phyloP scores from a whole-genome alignment of 2,329 filamentous ascomycete species.

The Nigrospora oryzae region DNA sequence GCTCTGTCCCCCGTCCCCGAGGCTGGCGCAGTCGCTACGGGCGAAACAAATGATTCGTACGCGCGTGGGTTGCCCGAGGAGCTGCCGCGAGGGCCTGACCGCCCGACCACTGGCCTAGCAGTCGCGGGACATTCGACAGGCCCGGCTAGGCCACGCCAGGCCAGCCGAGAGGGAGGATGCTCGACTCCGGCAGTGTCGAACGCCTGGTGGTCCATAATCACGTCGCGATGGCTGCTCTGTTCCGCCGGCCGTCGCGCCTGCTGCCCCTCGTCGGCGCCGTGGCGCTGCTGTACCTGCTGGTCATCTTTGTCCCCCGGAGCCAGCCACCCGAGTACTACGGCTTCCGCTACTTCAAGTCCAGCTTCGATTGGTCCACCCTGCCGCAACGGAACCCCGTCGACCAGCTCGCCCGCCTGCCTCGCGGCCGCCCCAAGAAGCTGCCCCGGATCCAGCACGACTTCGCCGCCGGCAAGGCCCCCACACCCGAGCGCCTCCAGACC shows the following conservation, averaged over 20 bases:
- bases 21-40: too few relatives aligned
- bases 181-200: constrained; percentile 4
- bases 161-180: neutral
- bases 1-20: too few relatives aligned
- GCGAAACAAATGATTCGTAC: too few relatives aligned
- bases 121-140: too few relatives aligned
- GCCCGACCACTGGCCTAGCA: too few relatives aligned
- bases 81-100: too few relatives aligned
- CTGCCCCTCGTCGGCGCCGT: constrained; percentile 1
- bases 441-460: constrained; percentile 25
- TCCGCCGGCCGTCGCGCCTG: constrained; percentile 4
- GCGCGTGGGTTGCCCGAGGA: too few relatives aligned
- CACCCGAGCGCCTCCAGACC: neutral
- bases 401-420: constrained; percentile 1
- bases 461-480: neutral
- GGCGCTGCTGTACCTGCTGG: constrained; percentile 5
- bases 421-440: neutral
- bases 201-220: constrained; percentile 3
- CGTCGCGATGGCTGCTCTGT: constrained; percentile 3
- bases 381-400: constrained; percentile 4
- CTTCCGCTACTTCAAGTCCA: constrained; percentile 5
- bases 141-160: too few relatives aligned
- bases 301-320: constrained; percentile 5
- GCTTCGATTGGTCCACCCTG: constrained; percentile 5
- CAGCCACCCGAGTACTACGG: neutral